Percentiles rank a stretch among this genome's conserved stretches.
Conservation (phyloP, 2,329 filamentous ascomycete genomes). For the Rhynchosporium graminicola region DNA sequence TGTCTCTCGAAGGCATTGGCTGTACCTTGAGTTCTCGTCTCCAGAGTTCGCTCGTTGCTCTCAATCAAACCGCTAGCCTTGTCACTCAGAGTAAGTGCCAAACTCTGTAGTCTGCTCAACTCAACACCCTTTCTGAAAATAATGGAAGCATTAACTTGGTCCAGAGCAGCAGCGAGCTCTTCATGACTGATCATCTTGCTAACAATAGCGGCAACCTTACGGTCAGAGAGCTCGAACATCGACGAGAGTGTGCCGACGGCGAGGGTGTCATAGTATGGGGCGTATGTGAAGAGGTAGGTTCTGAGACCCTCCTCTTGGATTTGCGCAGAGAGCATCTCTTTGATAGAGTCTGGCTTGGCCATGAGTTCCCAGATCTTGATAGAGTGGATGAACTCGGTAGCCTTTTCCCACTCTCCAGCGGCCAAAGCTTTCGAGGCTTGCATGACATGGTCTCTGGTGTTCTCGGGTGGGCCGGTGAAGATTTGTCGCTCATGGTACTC, state of each 20-base stretch:
- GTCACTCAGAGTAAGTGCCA: slow-evolving; percentile 91
- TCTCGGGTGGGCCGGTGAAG: slow-evolving; percentile 97
- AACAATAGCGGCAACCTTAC: slow-evolving; percentile 92
- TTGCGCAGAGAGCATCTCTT: slow-evolving; percentile 94
- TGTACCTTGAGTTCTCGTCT: slow-evolving; percentile 95
- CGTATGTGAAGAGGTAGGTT: slow-evolving; percentile 99
- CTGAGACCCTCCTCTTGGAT: slow-evolving; percentile 98
- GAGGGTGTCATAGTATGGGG: slow-evolving; percentile 97
- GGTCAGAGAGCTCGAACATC: slow-evolving; percentile 93
- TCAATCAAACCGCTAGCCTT: slow-evolving; percentile 97
- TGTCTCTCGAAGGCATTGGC: slow-evolving; percentile 94
- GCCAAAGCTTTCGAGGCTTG: slow-evolving; percentile 96
- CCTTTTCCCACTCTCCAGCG: slow-evolving; percentile 98
- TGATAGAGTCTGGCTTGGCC: slow-evolving; percentile 89
- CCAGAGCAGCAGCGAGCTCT: slow-evolving; percentile 91
- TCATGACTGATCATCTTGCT: slow-evolving; percentile 99
- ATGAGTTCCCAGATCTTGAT: slow-evolving; percentile 99
- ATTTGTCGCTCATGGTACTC: slow-evolving; percentile 99
- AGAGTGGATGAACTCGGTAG: slow-evolving; percentile 86
- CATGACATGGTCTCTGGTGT: slow-evolving; percentile 99
- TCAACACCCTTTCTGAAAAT: slow-evolving; percentile 99
- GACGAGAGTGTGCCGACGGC: slow-evolving; percentile 78
- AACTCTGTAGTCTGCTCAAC: slow-evolving; percentile 90
- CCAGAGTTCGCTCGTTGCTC: slow-evolving; percentile 93
- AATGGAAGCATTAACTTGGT: slow-evolving; percentile 95